Conservation (phyloP, 805 yeast genomes). For the Zygoascus flipseniorum region DNA sequence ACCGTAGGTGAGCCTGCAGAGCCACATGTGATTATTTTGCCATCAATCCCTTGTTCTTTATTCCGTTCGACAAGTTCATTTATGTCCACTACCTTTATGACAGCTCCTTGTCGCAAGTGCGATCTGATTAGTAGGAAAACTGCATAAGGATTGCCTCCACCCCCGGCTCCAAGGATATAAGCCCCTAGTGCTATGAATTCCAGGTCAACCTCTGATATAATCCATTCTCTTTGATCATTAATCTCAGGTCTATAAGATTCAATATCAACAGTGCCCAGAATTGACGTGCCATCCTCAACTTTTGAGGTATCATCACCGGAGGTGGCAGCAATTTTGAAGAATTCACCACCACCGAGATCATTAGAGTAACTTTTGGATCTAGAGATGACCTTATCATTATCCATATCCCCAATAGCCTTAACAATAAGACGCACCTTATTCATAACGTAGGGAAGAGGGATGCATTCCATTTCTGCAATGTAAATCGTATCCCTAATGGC, state of each 20-base stretch:
- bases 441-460: constrained; percentile 28
- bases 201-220: constrained; percentile 32
- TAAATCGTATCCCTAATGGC: constrained; percentile 21
- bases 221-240: constrained; percentile 29
- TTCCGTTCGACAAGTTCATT: constrained; percentile 21
- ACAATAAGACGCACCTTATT: constrained; percentile 14
- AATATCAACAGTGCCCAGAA: background rate
- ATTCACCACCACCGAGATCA: background rate
- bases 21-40: constrained; percentile 28
- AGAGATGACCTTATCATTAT: constrained; percentile 9
- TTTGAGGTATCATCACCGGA: background rate
- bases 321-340: background rate
- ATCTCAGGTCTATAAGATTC: constrained; percentile 22
- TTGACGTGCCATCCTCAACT: background rate
- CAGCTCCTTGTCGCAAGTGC: constrained; percentile 30
- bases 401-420: constrained; percentile 36
- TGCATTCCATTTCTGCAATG: constrained; percentile 25
- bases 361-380: background rate
- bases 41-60: constrained; percentile 9
- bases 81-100: constrained; percentile 30
- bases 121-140: constrained; percentile 29
- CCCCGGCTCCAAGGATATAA: constrained; percentile 44
- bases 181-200: constrained; percentile 37
- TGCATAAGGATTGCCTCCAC: constrained; percentile 43
- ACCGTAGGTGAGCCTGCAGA: constrained; percentile 42